phyloP scores from a whole-genome alignment of 2,329 filamentous ascomycete genomes.

The Helotiales sp. region DNA sequence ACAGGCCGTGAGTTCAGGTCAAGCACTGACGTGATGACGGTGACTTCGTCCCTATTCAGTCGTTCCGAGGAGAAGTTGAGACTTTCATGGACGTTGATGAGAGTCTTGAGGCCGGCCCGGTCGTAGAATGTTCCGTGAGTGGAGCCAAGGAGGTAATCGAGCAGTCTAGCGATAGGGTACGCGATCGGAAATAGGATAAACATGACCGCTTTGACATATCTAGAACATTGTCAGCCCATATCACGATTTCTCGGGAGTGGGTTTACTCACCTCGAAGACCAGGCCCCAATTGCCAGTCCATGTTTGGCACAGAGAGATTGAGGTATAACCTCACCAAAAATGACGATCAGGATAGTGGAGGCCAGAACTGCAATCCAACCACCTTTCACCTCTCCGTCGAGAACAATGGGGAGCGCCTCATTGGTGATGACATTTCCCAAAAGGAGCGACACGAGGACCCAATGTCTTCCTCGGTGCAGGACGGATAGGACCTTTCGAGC shows the following conservation, averaged over 20 bases:
- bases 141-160: constrained; percentile 86
- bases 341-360: constrained; percentile 54
- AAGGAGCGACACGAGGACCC: constrained; percentile 90
- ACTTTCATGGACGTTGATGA: constrained; percentile 75
- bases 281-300: constrained; percentile 88
- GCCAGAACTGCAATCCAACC: constrained; percentile 60
- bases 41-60: constrained; percentile 92
- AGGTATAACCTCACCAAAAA: constrained; percentile 93
- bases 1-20: constrained; percentile 94
- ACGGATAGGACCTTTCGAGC: constrained; percentile 77
- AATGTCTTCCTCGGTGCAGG: constrained; percentile 86
- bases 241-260: neutral
- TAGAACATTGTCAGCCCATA: neutral
- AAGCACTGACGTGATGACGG: constrained; percentile 91
- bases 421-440: constrained; percentile 96
- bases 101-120: constrained; percentile 90
- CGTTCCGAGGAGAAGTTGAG: constrained; percentile 54
- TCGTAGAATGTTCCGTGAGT: constrained; percentile 96
- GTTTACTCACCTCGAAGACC: constrained; percentile 32
- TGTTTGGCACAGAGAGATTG: constrained; percentile 95
- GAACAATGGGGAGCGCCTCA: constrained; percentile 88
- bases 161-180: constrained; percentile 90
- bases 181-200: constrained; percentile 84
- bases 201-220: constrained; percentile 75
- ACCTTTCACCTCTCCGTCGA: constrained; percentile 87